Percentiles rank a stretch among this genome's conserved stretches.
Conservation (phyloP, 2,329 filamentous ascomycete genomes). For the Dendrostoma leiphaemia region DNA sequence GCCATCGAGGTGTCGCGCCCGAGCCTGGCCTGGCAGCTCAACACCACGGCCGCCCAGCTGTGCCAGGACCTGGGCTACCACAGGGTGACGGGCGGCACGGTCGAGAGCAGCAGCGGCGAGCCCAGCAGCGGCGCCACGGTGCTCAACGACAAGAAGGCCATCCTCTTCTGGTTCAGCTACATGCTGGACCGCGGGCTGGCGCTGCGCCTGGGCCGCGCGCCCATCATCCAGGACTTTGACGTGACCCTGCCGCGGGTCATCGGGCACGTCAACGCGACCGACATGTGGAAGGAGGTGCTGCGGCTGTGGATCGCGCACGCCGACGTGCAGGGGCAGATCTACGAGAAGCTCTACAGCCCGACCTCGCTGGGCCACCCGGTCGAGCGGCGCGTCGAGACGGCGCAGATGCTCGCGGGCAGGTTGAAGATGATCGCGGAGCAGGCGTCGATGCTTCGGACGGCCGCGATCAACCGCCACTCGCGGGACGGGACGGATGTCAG, state of each 20-base stretch:
- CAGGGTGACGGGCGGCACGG: slow-evolving; percentile 35
- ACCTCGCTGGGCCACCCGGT: slow-evolving; percentile 40
- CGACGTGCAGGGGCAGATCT: slow-evolving; percentile 57
- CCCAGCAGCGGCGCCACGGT: slow-evolving; percentile 15
- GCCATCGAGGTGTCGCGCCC: slow-evolving; percentile 61
- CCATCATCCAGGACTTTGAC: slow-evolving; percentile 57
- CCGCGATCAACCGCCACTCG: slow-evolving; percentile 33
- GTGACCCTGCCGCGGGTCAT: slow-evolving; percentile 42
- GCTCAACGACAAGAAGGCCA: slow-evolving; percentile 34
- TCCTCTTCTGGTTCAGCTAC: slow-evolving; percentile 52
- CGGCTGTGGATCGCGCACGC: slow-evolving; percentile 54
- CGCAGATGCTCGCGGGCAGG: slow-evolving; percentile 35
- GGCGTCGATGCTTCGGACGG: slow-evolving; percentile 32
- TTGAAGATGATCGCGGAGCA: slow-evolving; percentile 35
- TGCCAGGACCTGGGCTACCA: slow-evolving; percentile 64
- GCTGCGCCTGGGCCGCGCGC: slow-evolving; percentile 57
- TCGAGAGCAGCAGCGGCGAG: slow-evolving; percentile 10
- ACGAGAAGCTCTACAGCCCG: slow-evolving; percentile 55
- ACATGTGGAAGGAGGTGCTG: slow-evolving; percentile 47
- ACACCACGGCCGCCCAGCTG: slow-evolving; percentile 55
- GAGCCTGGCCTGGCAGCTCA: slow-evolving; percentile 63
- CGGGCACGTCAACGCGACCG: slow-evolving; percentile 24
- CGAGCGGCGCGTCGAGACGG: slow-evolving; percentile 39
- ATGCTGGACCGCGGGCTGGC: slow-evolving; percentile 57
- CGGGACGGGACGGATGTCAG: slow-evolving; percentile 26